Percentiles rank a stretch among this genome's conserved stretches.
Conservation (phyloP, 1,284 basidiomycete genomes). For the Austroboletus olivaceoglutinosus region DNA sequence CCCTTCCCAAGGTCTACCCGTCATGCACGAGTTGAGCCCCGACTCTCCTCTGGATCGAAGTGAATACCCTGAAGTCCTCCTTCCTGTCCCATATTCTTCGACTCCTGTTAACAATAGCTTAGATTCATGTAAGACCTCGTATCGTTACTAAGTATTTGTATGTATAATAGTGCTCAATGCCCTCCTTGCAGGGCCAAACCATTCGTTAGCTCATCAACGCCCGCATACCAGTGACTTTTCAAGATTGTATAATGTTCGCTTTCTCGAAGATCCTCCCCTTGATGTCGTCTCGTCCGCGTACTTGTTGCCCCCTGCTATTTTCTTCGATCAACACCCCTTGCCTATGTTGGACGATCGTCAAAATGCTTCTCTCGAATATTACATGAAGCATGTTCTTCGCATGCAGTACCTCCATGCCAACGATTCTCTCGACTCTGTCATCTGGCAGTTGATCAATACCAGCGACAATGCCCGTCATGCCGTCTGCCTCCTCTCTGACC, state of each 20-base stretch:
- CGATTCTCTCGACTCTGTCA: constrained; percentile 46
- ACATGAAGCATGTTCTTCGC: constrained; percentile 51
- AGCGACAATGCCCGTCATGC: constrained; percentile 49
- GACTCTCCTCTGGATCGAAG: constrained; percentile 38
- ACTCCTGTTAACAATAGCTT: constrained; percentile 44
- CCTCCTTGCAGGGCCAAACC: constrained; percentile 50
- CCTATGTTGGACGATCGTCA: constrained; percentile 17
- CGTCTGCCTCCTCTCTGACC: constrained; percentile 47
- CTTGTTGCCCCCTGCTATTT: constrained; percentile 5
- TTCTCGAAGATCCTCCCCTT: constrained; percentile 16
- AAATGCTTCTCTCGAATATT: constrained; percentile 24
- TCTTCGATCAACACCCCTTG: constrained; percentile 15
- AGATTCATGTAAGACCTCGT: constrained; percentile 67
- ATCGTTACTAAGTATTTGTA: constrained; percentile 57
- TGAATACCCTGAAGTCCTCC: constrained; percentile 41
- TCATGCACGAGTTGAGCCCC: constrained; percentile 39
- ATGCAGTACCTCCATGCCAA: constrained; percentile 69
- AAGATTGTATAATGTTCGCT: constrained; percentile 11
- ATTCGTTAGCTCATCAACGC: constrained; percentile 23
- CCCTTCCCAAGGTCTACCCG: constrained; percentile 25
- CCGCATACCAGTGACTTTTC: constrained; percentile 34
- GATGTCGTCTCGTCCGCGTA: constrained; percentile 25
- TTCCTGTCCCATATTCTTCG: constrained; percentile 35
- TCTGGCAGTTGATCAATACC: constrained; percentile 42
- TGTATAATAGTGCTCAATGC: constrained; percentile 69